phyloP scores from a whole-genome alignment of 2,329 filamentous ascomycete species.

The Fusarium illudens region DNA sequence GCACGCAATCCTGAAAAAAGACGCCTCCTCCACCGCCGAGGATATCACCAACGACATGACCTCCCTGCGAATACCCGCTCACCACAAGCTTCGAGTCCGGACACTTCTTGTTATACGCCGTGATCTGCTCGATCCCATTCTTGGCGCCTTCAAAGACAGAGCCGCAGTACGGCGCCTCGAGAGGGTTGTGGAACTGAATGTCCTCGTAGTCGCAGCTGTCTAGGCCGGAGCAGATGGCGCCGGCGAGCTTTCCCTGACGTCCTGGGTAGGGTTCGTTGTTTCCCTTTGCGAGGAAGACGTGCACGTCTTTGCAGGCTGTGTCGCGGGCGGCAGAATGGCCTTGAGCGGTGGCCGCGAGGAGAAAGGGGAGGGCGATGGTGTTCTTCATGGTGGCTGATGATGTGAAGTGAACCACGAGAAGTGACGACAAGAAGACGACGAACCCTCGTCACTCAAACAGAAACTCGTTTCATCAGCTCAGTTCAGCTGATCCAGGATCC shows the following conservation, averaged over 20 bases:
- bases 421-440: not conserved
- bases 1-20: conserved; percentile 45
- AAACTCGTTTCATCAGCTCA: not conserved
- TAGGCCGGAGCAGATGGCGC: conserved; percentile 41
- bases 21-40: conserved; percentile 47
- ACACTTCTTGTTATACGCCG: conserved; percentile 50
- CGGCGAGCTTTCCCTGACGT: conserved; percentile 40
- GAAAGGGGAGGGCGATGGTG: not conserved
- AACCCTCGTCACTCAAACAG: not conserved
- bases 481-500: not conserved
- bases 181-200: conserved; percentile 45
- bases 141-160: conserved; percentile 48
- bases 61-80: conserved; percentile 54
- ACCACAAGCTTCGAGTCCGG: conserved; percentile 52
- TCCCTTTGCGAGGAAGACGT: conserved; percentile 43
- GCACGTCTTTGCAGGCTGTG: conserved; percentile 39
- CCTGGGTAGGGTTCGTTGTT: conserved; percentile 46
- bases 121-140: conserved; percentile 50
- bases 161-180: conserved; percentile 46
- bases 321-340: conserved; percentile 1
- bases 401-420: not conserved
- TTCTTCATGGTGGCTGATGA: conserved; percentile 9
- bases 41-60: conserved; percentile 50
- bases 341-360: conserved; percentile 9
- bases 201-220: conserved; percentile 46